Base-by-base conservation (phyloP, 768 basidiomycete genomes). In the Tylopilus rubrobrunneus region DNA sequence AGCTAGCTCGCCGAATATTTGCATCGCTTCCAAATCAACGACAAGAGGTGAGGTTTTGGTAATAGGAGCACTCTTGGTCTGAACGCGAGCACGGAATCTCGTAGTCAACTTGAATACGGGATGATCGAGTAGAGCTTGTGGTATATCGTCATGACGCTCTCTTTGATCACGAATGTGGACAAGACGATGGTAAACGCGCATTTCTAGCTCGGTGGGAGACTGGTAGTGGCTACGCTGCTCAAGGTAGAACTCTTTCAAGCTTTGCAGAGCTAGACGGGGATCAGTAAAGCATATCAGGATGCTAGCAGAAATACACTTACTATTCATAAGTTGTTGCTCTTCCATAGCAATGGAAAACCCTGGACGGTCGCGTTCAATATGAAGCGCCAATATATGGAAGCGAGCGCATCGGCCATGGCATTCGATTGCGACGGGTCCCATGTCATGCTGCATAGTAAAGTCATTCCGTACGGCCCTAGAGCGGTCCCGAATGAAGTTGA, bases 361-460 rank as follows among this genome's bases (percentile, higher is more conserved):
- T 1, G 71, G 29, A 36, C 69, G 74, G 59, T 86, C 82, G 25
- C 85, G 80, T 67, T 84, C 69, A 9, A 73, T 69, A 56, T 93
- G 90, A 25, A 96, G 68, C 0, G 87, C 86, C 1, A 98, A 74
- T 50, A 98, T 90, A 68, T 98, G 96, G 63, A 90, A 98, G 36
- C 96, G 83, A 40, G 89, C 95, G 66, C 95, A 96, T 49, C 96
- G 84, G 64, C 94, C 95, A 62, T 96, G 88, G 62, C 89, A 93
- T 60, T 90, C 87, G 46, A 96, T 92, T 3, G 94, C 91, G 43
- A 85, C 58, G 2, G 78, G 71, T 7, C 87, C 89, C 34, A 84
- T 85, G 55, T 85, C 81, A 56, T 88, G 89, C 67, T 98, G 96
- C 79, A 97, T 87, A 0, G 92, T 92, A 58, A 98, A 96, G 67